A percentile compares a stretch with the other conserved stretches of the same genome.
phyloP scores from a whole-genome alignment of 129 eudicot genomes.

The Logfia minima region DNA sequence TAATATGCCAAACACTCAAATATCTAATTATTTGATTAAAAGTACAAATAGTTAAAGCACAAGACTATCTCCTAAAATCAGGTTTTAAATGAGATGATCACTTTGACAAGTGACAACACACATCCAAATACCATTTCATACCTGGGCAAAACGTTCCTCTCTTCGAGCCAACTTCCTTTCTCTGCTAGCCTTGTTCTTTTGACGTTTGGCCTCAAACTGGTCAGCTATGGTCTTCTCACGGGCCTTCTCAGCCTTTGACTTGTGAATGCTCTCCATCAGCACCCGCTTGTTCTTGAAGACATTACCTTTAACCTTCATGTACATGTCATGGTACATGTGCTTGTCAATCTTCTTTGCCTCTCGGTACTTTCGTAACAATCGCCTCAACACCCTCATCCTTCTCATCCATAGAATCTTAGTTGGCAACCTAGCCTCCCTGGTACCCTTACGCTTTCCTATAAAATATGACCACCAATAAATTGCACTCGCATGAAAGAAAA shows the following conservation, averaged over 20 bases:
- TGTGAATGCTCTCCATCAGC: slow-evolving; percentile 45
- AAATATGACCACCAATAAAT: background rate
- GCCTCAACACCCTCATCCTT: slow-evolving; percentile 42
- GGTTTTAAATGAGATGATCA: background rate
- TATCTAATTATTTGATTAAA: too few species aligned
- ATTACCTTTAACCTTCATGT: slow-evolving; percentile 57
- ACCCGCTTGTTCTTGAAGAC: slow-evolving; percentile 48
- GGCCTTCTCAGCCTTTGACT: slow-evolving; percentile 45
- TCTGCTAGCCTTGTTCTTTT: slow-evolving; percentile 44
- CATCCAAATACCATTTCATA: background rate
- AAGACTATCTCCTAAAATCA: background rate
- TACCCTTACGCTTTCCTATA: slow-evolving; percentile 44
- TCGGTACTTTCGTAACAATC: slow-evolving; percentile 37
- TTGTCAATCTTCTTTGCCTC: slow-evolving; percentile 46
- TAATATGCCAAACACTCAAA: too few species aligned
- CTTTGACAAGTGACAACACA: background rate
- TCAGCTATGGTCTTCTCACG: slow-evolving; percentile 43
- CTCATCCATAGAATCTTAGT: slow-evolving; percentile 51
- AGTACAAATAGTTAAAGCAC: background rate
- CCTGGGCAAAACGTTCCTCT: slow-evolving; percentile 42
- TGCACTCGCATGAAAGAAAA: background rate
- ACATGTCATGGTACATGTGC: slow-evolving; percentile 45
- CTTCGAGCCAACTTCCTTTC: slow-evolving; percentile 41
- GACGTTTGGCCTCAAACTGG: slow-evolving; percentile 44
- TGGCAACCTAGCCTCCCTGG: slow-evolving; percentile 42